phyloP scores from a whole-genome alignment of 2,329 filamentous ascomycete genomes.

The Colletotrichum sp. region DNA sequence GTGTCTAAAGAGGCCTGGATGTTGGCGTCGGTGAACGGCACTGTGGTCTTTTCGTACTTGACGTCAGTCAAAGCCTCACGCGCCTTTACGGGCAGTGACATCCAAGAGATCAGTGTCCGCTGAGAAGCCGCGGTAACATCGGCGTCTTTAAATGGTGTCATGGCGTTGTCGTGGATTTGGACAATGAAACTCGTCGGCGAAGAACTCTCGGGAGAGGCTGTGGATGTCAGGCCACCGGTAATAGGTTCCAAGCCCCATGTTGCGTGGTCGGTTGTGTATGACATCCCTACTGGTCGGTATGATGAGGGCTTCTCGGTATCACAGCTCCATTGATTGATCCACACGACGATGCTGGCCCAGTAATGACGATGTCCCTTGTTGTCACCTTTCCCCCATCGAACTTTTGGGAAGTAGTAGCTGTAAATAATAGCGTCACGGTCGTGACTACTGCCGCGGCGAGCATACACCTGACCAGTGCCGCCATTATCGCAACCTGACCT shows the following conservation, averaged over 20 bases:
- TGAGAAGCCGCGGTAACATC: neutral
- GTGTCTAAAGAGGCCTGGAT: neutral
- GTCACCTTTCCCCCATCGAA: neutral
- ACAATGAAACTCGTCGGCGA: neutral
- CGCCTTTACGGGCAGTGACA: neutral
- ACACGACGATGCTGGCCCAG: neutral
- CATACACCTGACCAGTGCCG: neutral
- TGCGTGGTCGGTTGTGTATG: neutral
- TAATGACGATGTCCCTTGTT: neutral
- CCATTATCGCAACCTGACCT: neutral
- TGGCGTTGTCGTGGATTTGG: neutral
- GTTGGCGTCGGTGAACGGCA: neutral
- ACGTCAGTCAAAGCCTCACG: neutral
- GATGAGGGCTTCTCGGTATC: neutral
- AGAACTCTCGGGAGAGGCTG: neutral
- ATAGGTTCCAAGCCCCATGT: neutral
- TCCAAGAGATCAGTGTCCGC: neutral
- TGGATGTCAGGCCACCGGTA: neutral
- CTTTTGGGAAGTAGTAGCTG: neutral
- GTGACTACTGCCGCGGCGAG: neutral
- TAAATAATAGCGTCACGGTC: neutral
- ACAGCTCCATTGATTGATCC: neutral
- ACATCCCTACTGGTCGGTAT: neutral
- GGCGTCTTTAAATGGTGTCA: neutral
- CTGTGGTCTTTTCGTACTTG: neutral